phyloP scores from a whole-genome alignment of 345 rosid genomes.

The Aquilaria yunnanensis region DNA sequence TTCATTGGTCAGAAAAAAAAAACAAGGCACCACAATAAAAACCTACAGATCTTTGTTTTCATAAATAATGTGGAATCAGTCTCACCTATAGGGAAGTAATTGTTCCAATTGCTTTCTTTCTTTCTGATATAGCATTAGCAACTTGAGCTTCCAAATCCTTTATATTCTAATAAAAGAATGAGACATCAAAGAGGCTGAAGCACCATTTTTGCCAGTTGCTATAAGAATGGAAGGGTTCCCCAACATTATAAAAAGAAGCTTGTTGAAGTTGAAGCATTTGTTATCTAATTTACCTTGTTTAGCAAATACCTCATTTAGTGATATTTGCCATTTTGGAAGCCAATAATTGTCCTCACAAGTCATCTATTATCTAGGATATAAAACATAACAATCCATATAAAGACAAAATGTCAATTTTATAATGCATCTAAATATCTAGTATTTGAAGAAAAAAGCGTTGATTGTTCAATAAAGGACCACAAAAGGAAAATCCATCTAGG shows the following conservation, averaged over 20 bases:
- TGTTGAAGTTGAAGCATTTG: slow-evolving; percentile 2
- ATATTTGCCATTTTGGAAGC: slow-evolving; percentile 67
- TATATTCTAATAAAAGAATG: slow-evolving; percentile 42
- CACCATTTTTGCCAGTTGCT: slow-evolving; percentile 9
- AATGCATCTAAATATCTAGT: neutral
- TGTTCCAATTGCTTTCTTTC: slow-evolving; percentile 72
- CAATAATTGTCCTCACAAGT: slow-evolving; percentile 64
- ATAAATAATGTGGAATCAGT: slow-evolving; percentile 9
- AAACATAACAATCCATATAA: too few relatives aligned
- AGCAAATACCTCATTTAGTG: slow-evolving; percentile 56
- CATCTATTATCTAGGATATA: slow-evolving; percentile 63
- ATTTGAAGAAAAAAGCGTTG: too few relatives aligned
- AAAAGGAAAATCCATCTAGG: neutral
- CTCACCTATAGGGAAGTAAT: slow-evolving; percentile 81
- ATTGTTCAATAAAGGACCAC: too few relatives aligned
- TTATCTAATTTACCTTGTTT: slow-evolving; percentile 61
- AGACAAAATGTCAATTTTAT: too few relatives aligned
- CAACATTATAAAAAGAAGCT: slow-evolving; percentile 8
- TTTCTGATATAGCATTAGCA: slow-evolving; percentile 76
- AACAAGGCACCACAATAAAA: neutral
- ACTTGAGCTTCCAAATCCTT: slow-evolving; percentile 81
- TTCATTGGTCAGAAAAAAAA: neutral
- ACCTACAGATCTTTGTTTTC: slow-evolving; percentile 4
- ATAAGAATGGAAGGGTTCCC: slow-evolving; percentile 1
- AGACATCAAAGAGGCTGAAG: slow-evolving; percentile 15